A percentile compares a stretch with the other conserved stretches of the same genome.
phyloP scores from a whole-genome alignment of 2,329 filamentous ascomycete genomes.

The Paraphaeosphaeria sporulosa region DNA sequence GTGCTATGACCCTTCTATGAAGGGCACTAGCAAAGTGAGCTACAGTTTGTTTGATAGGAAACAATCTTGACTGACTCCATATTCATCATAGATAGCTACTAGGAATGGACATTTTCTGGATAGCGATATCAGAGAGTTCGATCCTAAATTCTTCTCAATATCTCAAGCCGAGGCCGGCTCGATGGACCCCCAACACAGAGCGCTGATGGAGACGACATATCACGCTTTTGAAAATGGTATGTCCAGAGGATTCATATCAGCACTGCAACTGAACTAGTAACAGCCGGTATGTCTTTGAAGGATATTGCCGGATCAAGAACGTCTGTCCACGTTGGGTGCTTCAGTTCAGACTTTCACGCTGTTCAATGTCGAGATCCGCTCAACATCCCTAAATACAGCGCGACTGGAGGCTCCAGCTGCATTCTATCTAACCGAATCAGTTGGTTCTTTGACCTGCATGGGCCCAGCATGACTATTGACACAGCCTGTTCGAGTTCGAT shows the following conservation, averaged over 20 bases:
- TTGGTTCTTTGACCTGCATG: constrained; percentile 25
- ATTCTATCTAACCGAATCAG: constrained; percentile 19
- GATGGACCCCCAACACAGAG: constrained; percentile 38
- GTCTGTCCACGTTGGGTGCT: too few species aligned
- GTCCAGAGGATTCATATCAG: not conserved
- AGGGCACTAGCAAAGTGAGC: constrained; percentile 10
- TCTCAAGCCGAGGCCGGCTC: constrained; percentile 25
- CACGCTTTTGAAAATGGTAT: constrained; percentile 38
- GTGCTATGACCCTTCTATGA: constrained; percentile 18
- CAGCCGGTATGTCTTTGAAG: constrained; percentile 27
- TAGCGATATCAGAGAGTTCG: constrained; percentile 28
- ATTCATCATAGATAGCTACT: constrained; percentile 3
- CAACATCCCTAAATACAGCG: too few species aligned
- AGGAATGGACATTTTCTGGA: constrained; percentile 30
- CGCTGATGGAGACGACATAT: constrained; percentile 36
- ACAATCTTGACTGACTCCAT: constrained; percentile 10
- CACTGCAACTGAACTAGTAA: not conserved
- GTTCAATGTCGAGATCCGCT: too few species aligned
- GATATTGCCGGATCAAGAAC: not conserved
- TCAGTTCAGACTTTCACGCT: not conserved
- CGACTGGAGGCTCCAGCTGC: too few species aligned
- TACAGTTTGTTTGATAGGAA: not conserved
- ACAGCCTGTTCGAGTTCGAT: constrained; percentile 28
- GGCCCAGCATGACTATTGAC: constrained; percentile 25
- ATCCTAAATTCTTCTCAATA: constrained; percentile 34